Evolutionary conservation across 768 basidiomycete species (phyloP).

Genomic region (Hortiboletus flavorubellus): DNA sequence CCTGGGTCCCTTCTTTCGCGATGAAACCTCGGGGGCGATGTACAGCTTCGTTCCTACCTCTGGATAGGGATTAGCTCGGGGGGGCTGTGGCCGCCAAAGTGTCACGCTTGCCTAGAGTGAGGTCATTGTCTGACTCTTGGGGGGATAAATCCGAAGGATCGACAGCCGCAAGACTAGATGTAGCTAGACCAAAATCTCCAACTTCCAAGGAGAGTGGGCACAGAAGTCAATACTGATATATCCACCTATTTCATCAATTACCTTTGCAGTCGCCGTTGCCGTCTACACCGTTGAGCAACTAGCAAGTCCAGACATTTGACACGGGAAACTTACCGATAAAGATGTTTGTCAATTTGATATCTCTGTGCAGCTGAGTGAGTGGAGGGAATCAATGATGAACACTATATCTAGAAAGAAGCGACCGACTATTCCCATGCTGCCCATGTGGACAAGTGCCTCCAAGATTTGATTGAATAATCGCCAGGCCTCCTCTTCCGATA

Average conservation of each 20-base stretch:
- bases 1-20: conserved; percentile 54
- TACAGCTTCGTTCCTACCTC: conserved; percentile 91
- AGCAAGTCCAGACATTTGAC: neutral
- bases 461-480: conserved; percentile 84
- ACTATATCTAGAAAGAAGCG: neutral
- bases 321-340: conserved; percentile 69
- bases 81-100: neutral
- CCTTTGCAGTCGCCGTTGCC: conserved; percentile 84
- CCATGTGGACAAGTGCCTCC: conserved; percentile 89
- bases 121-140: conserved; percentile 54
- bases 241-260: conserved; percentile 16
- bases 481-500: conserved; percentile 87
- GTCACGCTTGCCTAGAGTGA: conserved; percentile 61
- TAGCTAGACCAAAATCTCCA: conserved; percentile 92
- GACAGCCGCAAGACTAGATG: conserved; percentile 74
- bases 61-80: conserved; percentile 24
- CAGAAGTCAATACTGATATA: neutral
- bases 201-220: conserved; percentile 40
- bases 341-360: conserved; percentile 92
- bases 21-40: conserved; percentile 88
- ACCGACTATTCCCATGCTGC: conserved; percentile 78
- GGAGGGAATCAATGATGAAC: conserved; percentile 14
- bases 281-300: conserved; percentile 41
- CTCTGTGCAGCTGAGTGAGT: conserved; percentile 66
- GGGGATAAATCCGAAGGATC: conserved; percentile 67